These are phyloP conservation scores for Pterocarpus santalinus DNA, from an alignment of 306 rosid genomes.

Conservation along the genomic window DNA sequence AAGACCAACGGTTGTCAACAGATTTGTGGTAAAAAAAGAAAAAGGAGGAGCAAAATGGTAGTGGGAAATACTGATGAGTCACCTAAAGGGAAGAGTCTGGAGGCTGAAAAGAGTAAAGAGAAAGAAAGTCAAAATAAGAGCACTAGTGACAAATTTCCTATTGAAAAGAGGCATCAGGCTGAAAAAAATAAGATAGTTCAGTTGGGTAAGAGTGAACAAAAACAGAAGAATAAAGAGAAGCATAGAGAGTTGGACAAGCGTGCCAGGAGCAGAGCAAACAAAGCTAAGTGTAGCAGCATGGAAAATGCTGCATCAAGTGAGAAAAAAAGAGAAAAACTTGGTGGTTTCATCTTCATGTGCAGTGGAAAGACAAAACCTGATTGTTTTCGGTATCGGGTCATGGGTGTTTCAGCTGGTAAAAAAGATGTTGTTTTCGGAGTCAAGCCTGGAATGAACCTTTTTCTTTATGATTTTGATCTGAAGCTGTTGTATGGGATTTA, in stretches of 20 bases:
- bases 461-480: constrained; percentile 91
- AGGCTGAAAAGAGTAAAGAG: constrained; percentile 38
- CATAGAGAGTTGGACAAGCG: constrained; percentile 46
- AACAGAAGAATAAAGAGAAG: constrained; percentile 46
- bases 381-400: constrained; percentile 76
- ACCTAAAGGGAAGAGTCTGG: constrained; percentile 48
- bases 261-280: constrained; percentile 44
- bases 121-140: constrained; percentile 49
- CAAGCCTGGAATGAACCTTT: constrained; percentile 81
- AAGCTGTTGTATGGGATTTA: constrained; percentile 87
- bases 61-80: constrained; percentile 49
- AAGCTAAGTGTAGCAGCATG: constrained; percentile 40
- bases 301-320: constrained; percentile 46
- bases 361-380: constrained; percentile 90
- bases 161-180: constrained; percentile 34
- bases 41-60: constrained; percentile 41
- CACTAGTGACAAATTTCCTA: constrained; percentile 29
- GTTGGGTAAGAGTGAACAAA: constrained; percentile 46
- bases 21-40: constrained; percentile 42
- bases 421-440: constrained; percentile 68
- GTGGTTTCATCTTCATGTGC: constrained; percentile 97
- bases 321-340: constrained; percentile 63
- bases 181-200: constrained; percentile 30
- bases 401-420: constrained; percentile 80
- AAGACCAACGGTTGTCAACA: constrained; percentile 27